These are phyloP conservation scores for Rhodotorula sp. DNA, from an alignment of 1,284 basidiomycete genomes.

Conservation along the genomic window DNA sequence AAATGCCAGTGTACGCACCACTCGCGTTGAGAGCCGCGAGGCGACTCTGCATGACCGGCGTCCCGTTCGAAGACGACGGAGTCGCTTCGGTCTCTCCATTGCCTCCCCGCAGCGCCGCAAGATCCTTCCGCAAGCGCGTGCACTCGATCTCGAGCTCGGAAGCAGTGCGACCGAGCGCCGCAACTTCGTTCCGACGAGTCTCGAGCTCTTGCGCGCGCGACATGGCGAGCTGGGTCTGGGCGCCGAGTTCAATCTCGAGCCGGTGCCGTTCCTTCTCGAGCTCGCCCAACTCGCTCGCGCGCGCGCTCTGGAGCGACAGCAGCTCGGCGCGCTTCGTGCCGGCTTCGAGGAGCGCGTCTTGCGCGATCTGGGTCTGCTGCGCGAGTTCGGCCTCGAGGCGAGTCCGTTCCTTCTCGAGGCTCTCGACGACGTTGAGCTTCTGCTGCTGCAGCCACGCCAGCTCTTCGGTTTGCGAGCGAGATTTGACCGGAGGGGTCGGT, in stretches of 20 bases:
- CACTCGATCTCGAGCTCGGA: constrained; percentile 2
- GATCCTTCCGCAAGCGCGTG: not conserved
- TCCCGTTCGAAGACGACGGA: not conserved
- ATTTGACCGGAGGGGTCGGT: not conserved
- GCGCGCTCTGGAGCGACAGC: not conserved
- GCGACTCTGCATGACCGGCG: constrained; percentile 1
- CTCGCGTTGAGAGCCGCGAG: not conserved
- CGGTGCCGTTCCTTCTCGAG: constrained; percentile 2
- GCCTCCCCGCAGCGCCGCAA: not conserved
- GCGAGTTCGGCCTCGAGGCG: constrained; percentile 6
- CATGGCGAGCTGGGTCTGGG: constrained; percentile 2
- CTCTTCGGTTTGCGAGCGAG: not conserved
- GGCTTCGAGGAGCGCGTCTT: constrained; percentile 3
- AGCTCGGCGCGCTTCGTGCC: not conserved
- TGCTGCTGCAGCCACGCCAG: constrained; percentile 6
- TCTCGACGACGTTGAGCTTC: constrained; percentile 6
- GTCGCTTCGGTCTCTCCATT: not conserved
- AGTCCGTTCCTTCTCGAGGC: constrained; percentile 10
- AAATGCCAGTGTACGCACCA: not conserved
- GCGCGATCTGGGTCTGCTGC: constrained; percentile 2
- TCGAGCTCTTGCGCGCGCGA: constrained; percentile 8
- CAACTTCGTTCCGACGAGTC: not conserved
- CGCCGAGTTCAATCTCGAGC: constrained; percentile 11
- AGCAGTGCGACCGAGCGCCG: not conserved
- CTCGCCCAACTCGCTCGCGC: not conserved